Evolutionary conservation across 306 rosid species (phyloP).

Genomic region (Corylus heterophylla): DNA sequence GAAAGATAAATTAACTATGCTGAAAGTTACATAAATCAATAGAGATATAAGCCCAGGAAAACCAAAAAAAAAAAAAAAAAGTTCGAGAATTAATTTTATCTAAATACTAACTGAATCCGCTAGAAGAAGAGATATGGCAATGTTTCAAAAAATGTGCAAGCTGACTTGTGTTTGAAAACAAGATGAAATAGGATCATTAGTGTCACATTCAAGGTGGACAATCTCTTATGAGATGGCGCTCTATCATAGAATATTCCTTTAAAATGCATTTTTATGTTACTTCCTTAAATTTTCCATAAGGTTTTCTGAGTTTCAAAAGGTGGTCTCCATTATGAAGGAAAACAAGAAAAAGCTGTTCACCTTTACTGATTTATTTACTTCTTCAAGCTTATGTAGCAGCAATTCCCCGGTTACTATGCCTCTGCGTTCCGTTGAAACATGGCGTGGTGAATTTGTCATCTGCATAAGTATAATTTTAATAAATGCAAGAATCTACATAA

Average conservation of each 20-base stretch:
- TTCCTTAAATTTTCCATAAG: neutral
- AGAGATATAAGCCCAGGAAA: neutral
- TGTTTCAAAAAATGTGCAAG: neutral
- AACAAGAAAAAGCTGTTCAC: conserved; percentile 36
- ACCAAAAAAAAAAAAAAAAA: neutral
- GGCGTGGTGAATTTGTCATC: conserved; percentile 53
- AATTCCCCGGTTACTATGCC: conserved; percentile 46
- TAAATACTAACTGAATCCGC: neutral
- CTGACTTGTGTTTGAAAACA: neutral
- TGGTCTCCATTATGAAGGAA: neutral
- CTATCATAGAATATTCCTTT: neutral
- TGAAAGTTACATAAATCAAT: conserved; percentile 16
- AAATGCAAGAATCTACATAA: neutral
- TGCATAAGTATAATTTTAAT: conserved; percentile 24
- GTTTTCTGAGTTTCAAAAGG: neutral
- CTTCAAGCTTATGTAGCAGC: conserved; percentile 74
- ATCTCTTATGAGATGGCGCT: neutral
- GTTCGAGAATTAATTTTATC: neutral
- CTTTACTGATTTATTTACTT: conserved; percentile 82
- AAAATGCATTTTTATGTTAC: neutral
- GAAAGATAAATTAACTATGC: conserved; percentile 3
- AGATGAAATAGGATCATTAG: neutral
- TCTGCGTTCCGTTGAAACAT: conserved; percentile 55
- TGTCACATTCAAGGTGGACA: neutral
- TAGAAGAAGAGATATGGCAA: neutral